These are phyloP conservation scores for Pinus albicaulis DNA, from an alignment of 75 land plant species.

Conservation along the genomic window DNA sequence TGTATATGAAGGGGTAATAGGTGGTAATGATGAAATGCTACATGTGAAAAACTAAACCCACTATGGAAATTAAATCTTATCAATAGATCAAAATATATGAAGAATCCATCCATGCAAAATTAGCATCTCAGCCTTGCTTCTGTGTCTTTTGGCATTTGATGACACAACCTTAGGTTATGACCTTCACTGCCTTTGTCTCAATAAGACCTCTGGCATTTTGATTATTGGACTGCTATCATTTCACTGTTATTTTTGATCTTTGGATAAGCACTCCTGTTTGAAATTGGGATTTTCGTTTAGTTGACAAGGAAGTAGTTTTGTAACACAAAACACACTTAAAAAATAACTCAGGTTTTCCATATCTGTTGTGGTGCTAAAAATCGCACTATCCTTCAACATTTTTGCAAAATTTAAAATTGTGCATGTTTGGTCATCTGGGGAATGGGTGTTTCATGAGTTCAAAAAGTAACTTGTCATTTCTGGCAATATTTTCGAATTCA, in stretches of 20 bases:
- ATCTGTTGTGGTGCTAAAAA: not conserved
- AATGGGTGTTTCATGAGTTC: not conserved
- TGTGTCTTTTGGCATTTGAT: not conserved
- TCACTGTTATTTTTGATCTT: too few species aligned
- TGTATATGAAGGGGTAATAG: too few species aligned
- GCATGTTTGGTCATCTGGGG: not conserved
- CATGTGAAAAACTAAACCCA: too few species aligned
- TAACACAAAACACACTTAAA: not conserved
- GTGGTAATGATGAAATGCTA: too few species aligned
- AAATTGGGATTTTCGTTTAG: not conserved
- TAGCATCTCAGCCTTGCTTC: not conserved
- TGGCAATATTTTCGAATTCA: not conserved
- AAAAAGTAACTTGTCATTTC: not conserved
- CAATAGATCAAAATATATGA: too few species aligned
- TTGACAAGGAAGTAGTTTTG: not conserved
- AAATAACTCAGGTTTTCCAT: not conserved
- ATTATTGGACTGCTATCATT: too few species aligned
- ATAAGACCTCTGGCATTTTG: too few species aligned
- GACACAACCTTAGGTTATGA: not conserved
- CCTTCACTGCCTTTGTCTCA: not conserved
- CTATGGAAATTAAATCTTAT: too few species aligned
- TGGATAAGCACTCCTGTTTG: too few species aligned
- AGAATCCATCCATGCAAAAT: too few species aligned
- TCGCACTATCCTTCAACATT: not conserved
- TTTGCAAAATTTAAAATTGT: not conserved